A percentile compares a stretch with the other conserved stretches of the same genome.
phyloP scores from a whole-genome alignment of 2,329 filamentous ascomycete genomes.

The Fusarium luffae region DNA sequence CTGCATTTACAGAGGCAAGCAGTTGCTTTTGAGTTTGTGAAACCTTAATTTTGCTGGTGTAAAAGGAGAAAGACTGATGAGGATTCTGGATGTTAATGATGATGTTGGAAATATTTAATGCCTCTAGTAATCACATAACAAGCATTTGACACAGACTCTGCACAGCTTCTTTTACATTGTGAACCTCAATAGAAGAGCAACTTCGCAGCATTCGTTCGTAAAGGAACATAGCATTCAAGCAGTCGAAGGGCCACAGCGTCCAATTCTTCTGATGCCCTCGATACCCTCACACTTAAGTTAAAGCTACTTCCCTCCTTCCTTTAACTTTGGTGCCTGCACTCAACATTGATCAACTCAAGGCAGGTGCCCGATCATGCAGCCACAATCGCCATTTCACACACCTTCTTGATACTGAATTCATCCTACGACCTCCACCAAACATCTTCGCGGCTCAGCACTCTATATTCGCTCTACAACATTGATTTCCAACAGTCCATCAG shows the following conservation, averaged over 20 bases:
- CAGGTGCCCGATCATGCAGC: background rate
- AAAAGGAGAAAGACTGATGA: background rate
- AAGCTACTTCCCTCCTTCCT: background rate
- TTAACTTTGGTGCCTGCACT: background rate
- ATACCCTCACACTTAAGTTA: background rate
- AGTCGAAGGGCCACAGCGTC: no score
- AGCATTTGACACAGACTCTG: background rate
- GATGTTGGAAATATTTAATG: background rate
- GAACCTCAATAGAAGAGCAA: background rate
- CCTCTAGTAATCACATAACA: background rate
- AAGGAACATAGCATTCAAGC: no score
- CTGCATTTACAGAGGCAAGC: background rate
- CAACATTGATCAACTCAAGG: no score
- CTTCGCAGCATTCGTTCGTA: no score
- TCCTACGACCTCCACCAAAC: background rate
- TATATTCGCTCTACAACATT: background rate
- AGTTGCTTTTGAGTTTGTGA: background rate
- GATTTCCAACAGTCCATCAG: background rate
- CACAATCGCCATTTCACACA: background rate
- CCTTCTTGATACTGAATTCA: background rate
- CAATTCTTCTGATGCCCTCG: no score
- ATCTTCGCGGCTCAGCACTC: background rate
- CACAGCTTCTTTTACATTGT: background rate
- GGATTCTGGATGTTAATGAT: background rate
- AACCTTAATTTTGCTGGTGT: background rate